These are phyloP conservation scores for Pharnaceum exiguum DNA, from an alignment of 148 eudicot species.

Conservation along the genomic window DNA sequence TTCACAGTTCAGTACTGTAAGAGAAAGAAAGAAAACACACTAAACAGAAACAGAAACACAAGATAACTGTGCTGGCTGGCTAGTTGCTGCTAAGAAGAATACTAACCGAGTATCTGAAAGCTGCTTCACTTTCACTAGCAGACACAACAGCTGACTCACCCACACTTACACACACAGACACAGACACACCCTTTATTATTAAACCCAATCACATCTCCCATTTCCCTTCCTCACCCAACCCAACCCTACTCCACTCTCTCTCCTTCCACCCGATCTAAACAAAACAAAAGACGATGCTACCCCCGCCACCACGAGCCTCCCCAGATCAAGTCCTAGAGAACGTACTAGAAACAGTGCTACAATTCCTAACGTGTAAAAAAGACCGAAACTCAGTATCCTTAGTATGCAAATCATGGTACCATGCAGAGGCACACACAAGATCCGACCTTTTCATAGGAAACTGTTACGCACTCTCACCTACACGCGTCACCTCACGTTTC, in stretches of 20 bases:
- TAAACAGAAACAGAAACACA: neutral
- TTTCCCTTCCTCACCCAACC: too few species aligned
- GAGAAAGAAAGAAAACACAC: neutral
- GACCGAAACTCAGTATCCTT: conserved; percentile 68
- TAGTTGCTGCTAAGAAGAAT: too few species aligned
- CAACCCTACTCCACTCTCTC: neutral
- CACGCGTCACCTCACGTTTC: conserved; percentile 47
- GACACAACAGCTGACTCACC: neutral
- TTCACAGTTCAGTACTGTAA: neutral
- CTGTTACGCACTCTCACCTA: conserved; percentile 55
- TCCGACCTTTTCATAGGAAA: conserved; percentile 68
- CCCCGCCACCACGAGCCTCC: conserved; percentile 25
- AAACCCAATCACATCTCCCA: neutral
- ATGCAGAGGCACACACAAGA: conserved; percentile 59
- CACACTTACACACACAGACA: neutral
- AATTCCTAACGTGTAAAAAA: conserved; percentile 40
- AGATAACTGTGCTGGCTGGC: too few species aligned
- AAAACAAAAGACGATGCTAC: too few species aligned
- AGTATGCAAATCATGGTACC: conserved; percentile 71
- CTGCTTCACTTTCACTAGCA: too few species aligned
- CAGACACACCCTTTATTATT: neutral
- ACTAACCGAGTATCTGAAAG: too few species aligned
- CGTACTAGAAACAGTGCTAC: conserved; percentile 67
- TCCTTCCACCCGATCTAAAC: neutral
- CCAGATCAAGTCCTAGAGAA: conserved; percentile 77